Evolutionary conservation across 108 stramenopile species (phyloP).

Genomic region (Bacterosira constricta): DNA sequence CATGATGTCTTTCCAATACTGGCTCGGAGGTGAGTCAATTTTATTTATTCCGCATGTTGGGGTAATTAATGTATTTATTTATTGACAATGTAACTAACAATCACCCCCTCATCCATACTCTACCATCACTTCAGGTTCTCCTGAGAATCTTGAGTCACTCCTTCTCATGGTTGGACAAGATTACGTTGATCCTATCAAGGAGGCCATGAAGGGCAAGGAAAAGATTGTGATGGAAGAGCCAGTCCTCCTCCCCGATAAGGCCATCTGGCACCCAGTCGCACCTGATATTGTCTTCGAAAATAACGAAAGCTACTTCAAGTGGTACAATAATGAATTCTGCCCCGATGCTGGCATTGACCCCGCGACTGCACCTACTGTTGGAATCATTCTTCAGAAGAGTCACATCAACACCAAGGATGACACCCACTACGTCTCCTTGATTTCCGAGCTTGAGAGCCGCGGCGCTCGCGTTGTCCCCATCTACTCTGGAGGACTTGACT

Average conservation of each 20-base stretch:
- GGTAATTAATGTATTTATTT: neutral
- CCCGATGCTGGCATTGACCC: constrained; percentile 93
- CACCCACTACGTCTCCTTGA: constrained; percentile 94
- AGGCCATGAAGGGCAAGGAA: constrained; percentile 76
- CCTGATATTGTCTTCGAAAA: constrained; percentile 91
- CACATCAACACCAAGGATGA: constrained; percentile 99
- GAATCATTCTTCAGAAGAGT: constrained; percentile 95
- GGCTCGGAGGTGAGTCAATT: constrained; percentile 82
- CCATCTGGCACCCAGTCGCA: constrained; percentile 97
- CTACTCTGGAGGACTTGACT: constrained; percentile 97
- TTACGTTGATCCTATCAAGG: constrained; percentile 86
- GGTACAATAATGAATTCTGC: constrained; percentile 95
- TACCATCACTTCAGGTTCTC: constrained; percentile 56
- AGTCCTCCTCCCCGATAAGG: constrained; percentile 96
- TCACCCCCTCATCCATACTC: neutral
- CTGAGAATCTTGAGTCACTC: constrained; percentile 92
- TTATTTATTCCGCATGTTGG: neutral
- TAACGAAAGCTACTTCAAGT: constrained; percentile 83
- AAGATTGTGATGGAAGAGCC: constrained; percentile 87
- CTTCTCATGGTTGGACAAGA: constrained; percentile 92
- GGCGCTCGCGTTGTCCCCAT: constrained; percentile 90
- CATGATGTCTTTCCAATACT: constrained; percentile 99
- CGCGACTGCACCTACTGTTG: constrained; percentile 87
- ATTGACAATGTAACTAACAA: neutral
- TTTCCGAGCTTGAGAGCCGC: constrained; percentile 94